Evolutionary conservation across 805 yeast genomes (phyloP), one percentile per base, ranked within the genome.

Genomic region (Candida pseudofarinosa): DNA sequence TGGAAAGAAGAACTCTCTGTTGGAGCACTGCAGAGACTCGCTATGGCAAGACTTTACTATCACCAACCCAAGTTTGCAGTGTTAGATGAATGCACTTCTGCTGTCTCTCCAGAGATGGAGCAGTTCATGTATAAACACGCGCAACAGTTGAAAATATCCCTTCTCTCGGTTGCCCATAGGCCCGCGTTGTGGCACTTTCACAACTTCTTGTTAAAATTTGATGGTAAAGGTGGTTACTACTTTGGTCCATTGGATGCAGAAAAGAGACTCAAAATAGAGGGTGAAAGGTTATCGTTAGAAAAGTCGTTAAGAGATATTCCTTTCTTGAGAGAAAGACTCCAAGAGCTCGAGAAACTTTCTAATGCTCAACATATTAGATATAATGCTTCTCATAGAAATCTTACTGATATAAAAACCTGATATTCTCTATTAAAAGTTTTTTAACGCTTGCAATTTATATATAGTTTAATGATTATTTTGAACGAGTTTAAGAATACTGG

Each of bases 171-270:
- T 7, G 93, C 96, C 38, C 98, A 90, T 63, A 74, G 97, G 50
- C 84, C 96, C 3, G 87, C 95, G 4, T 68, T 90, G 48, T 90
- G 97, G 97, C 86, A 86, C 60, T 90, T 88, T 70, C 98, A 90
- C 62, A 78, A 83, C 48, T 77, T 79, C 53, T 77, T 90, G 44
- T 71, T 90, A 50, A 89, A 88, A 60, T 88, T 90, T 57, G 90
- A 85, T 56, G 95, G 95, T n/a, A 77, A 79, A 55, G 91, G 91
- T 2, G 80, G 80, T 5, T 86, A 83, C 55, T 64, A 52, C 44
- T 78, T 77, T 48, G 73, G 79, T 4, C 74, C 74, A 49, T 77
- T 90, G 42, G 81, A 89, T 61, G 90, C 96, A 4, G 74, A 75
- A 23, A 74, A 78, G 60, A 76, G 97, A 53, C 73, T 90, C 46